phyloP scores from a whole-genome alignment of 1,139 yeast genomes.

The Diutina catenulata region DNA sequence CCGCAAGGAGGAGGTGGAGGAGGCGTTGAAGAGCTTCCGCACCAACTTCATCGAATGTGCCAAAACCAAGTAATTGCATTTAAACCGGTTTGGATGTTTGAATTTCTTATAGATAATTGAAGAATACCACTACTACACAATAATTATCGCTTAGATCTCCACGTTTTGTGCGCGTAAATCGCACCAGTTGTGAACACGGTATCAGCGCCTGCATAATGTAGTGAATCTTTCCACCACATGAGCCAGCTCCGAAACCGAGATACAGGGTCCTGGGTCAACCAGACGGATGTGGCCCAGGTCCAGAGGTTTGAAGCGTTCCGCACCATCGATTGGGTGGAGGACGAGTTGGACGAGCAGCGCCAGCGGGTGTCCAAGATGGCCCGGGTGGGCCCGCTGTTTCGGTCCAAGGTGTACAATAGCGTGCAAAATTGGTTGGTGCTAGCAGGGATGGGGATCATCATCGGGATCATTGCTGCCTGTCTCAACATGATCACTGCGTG shows the following conservation, averaged over 20 bases:
- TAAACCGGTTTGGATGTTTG: too few species aligned
- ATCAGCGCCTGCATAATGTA: too few species aligned
- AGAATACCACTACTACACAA: too few species aligned
- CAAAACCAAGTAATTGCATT: too few species aligned
- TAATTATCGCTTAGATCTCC: too few species aligned
- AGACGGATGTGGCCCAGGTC: slow-evolving; percentile 22
- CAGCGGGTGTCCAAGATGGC: slow-evolving; percentile 17
- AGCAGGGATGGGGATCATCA: slow-evolving; percentile 58
- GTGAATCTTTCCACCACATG: too few species aligned
- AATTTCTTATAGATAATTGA: too few species aligned
- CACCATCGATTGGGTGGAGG: slow-evolving; percentile 83
- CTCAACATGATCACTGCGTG: slow-evolving; percentile 78
- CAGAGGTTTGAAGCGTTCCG: slow-evolving; percentile 45
- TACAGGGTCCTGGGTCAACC: slow-evolving; percentile 31
- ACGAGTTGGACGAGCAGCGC: slow-evolving; percentile 48
- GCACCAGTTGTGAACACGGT: too few species aligned
- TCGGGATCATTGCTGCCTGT: slow-evolving; percentile 76
- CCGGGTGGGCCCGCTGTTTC: slow-evolving; percentile 7
- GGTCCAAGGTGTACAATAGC: slow-evolving; percentile 1
- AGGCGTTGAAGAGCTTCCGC: too few species aligned
- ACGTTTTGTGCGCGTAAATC: too few species aligned
- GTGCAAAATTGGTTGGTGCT: slow-evolving; percentile 48
- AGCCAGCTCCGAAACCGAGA: slow-evolving; percentile 13
- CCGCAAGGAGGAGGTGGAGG: not conserved
- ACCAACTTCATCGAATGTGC: too few species aligned